These are phyloP conservation scores for Fusarium napiforme DNA, from an alignment of 2,329 filamentous ascomycete species.

Conservation along the genomic window DNA sequence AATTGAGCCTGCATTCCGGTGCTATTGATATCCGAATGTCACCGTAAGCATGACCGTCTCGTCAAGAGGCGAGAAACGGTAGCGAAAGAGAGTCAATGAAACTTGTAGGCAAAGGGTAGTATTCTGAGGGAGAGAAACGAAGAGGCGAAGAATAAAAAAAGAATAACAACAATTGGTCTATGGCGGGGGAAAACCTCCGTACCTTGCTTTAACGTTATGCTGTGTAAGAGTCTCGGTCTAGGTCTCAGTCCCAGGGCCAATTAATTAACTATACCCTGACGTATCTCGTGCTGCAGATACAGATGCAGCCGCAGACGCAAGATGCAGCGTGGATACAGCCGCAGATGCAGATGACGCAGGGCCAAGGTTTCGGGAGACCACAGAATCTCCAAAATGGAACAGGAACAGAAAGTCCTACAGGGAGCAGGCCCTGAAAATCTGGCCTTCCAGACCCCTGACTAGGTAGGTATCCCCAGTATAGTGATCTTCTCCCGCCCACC, in stretches of 20 bases:
- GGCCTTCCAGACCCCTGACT: conserved; percentile 17
- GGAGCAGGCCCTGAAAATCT: background rate
- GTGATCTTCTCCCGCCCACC: conserved; percentile 9
- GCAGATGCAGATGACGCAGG: conserved; percentile 5
- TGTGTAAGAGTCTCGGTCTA: background rate
- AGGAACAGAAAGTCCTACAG: background rate
- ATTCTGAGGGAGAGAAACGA: background rate
- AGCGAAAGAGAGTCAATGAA: background rate
- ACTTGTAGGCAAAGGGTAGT: background rate
- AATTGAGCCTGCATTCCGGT: conserved; percentile 6
- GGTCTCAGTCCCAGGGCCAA: background rate
- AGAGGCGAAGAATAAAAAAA: background rate
- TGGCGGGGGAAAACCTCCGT: background rate
- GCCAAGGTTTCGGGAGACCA: background rate
- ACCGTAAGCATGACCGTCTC: background rate
- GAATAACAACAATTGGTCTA: background rate
- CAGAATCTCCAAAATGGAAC: background rate
- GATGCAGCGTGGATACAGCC: background rate
- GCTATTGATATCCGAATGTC: conserved; percentile 8
- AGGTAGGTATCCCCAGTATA: conserved; percentile 4
- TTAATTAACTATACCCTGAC: background rate
- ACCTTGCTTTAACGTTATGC: background rate
- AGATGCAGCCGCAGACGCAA: background rate
- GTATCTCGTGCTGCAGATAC: background rate
- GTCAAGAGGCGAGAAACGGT: background rate